Conservation (phyloP, 768 basidiomycete species). For the Tylopilus cervinicoccineus region DNA sequence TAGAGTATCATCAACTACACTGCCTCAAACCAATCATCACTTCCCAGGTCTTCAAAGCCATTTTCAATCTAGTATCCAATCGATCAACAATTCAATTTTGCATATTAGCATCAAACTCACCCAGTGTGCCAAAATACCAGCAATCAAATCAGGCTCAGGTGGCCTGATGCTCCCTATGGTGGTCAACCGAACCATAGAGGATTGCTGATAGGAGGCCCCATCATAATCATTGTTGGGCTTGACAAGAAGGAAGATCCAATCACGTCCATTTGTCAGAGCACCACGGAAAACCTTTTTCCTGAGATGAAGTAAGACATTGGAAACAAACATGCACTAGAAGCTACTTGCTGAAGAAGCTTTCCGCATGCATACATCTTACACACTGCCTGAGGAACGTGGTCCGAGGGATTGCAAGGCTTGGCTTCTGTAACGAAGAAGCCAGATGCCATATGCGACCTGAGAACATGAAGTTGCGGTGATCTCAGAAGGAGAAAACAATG, state of each 20-base stretch:
- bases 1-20: no score
- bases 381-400: neutral
- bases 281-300: neutral
- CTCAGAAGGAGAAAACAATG: neutral
- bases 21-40: neutral
- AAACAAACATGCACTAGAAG: neutral
- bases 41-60: neutral
- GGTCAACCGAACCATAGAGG: no score
- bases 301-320: neutral
- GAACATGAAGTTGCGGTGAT: neutral
- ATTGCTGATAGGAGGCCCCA: neutral
- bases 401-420: no score
- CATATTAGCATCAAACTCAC: neutral
- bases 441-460: neutral
- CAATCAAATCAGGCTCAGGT: neutral
- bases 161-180: no score
- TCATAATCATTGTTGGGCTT: neutral
- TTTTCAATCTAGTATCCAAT: neutral
- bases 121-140: neutral
- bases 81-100: neutral
- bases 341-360: neutral
- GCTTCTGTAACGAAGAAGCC: neutral
- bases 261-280: neutral
- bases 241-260: neutral
- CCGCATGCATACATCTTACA: neutral